These are phyloP conservation scores for Corchorus capsularis DNA, from an alignment of 345 rosid species.

Conservation along the genomic window DNA sequence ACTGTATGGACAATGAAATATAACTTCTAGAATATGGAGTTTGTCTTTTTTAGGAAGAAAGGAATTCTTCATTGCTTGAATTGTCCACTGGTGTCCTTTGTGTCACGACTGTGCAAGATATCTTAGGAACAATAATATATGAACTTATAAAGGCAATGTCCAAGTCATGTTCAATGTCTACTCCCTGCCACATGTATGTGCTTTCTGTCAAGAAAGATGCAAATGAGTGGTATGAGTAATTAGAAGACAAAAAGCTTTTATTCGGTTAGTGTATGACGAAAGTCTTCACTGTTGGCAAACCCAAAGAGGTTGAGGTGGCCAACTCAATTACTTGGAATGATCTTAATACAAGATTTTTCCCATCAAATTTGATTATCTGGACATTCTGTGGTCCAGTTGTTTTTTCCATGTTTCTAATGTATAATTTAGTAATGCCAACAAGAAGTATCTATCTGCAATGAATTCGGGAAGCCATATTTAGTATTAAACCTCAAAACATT, in stretches of 20 bases:
- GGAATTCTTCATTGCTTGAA: neutral
- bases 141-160: neutral
- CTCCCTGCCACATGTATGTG: neutral
- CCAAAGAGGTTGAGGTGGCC: neutral
- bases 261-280: neutral
- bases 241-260: neutral
- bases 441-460: constrained; percentile 7
- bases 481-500: neutral
- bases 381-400: neutral
- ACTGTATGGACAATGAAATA: neutral
- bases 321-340: neutral
- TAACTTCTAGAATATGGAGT: neutral
- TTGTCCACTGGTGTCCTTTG: neutral
- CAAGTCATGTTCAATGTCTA: neutral
- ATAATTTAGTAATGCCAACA: constrained; percentile 8
- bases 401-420: neutral
- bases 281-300: neutral
- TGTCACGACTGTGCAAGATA: neutral
- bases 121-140: neutral
- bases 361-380: neutral
- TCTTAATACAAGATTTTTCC: neutral
- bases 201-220: neutral
- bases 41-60: neutral
- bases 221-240: neutral
- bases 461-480: constrained; percentile 15